Evolutionary conservation across 805 yeast genomes (phyloP), one percentile per base, ranked within the genome.

Genomic region (Teunomyces kruisii): DNA sequence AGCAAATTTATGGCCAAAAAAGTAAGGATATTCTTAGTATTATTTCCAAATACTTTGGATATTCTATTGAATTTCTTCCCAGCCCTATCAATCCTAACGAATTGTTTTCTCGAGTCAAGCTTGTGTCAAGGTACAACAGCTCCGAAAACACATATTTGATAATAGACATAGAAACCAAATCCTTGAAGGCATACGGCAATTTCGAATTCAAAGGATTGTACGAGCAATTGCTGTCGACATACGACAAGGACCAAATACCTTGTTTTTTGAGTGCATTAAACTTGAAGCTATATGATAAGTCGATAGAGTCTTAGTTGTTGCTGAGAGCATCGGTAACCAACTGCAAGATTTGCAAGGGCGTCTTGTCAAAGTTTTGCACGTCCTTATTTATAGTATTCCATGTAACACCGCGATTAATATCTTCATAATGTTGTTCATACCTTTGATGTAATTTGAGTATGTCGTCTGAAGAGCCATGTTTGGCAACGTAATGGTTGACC

Each of bases 241-340:
- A 94, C 90, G 79, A 86, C 2, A 78, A 81, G 51, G 77, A 76
- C 24, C 88, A 86, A 52, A 78, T 88, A 12, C 86, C 94, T 0
- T 85, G 95, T 51, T 84, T 89, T 52, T 66, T 89, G 44, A 83
- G 91, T 46, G 88, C 91, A 1, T 65, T 89, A 49, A 86, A 81
- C 35, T 66, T 89, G 43, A 84, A 79, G 57, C 61, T 88, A 12
- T 83, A 79, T 65, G 86, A 84, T 41, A 14, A 38, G 19, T 35
- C 38, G 12, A 13, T 7, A 16, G 15, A 3, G 14, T 6, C 27
- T n/a, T 35, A 35, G 38, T n/a, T 35, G n/a, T 12, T 26, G 28
- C 17, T 39, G 24, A 39, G n/a, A 29, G 12, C 5, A 3, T 14
- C 30, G 9, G 30, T 16, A 8, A 42, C 42, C 26, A 59, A 22